Evolutionary conservation across 768 basidiomycete species (phyloP), one percentile per base, ranked within the genome.

Genomic region (Boletus patriciae): DNA sequence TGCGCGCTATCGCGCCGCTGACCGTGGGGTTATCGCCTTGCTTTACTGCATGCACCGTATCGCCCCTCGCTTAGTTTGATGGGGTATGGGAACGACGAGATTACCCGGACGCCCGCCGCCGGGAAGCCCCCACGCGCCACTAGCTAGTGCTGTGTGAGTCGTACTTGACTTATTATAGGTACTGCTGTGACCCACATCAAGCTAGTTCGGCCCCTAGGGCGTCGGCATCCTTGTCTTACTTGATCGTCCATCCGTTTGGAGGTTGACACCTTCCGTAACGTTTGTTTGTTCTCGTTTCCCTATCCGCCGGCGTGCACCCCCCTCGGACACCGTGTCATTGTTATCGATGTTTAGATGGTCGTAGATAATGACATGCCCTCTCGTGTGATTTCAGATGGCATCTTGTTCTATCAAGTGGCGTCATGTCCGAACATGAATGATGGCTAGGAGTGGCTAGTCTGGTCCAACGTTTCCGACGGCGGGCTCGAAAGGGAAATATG

Each of bases 251-350:
- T 43, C 40, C 23, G 10, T 21, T 41, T 21, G 16, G 21, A 40
- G 18, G 34, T 36, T 18, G 54, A 48, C 29, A n/a, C 18, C 19
- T 55, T 42, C 34, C 54, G 54, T 55, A 43, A 53, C 16, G 34
- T 34, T 27, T 23, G 23, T 21, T 27, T 43, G 29, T 50, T 27
- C n/a, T 40, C 6, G 12, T 36, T 19, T 48, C 46, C 47, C 31
- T 37, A 50, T 50, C 43, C 27, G 36, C 38, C 27, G 27, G 33
- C 42, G 19, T 40, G 48, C 55, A 56, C 55, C 55, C 51, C 55
- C 55, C 55, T 56, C 55, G 49, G 55, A 56, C 49, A 56, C 55
- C 55, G 21, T 36, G 41, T 38, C 23, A 50, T 49, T 36, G 41
- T 38, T 31, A 50, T 49, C 46, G 27, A 52, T 1, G n/a, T 37